Evolutionary conservation across 768 basidiomycete species (phyloP), one percentile per base, ranked within the genome.

Genomic region (Pleurotus platypus): DNA sequence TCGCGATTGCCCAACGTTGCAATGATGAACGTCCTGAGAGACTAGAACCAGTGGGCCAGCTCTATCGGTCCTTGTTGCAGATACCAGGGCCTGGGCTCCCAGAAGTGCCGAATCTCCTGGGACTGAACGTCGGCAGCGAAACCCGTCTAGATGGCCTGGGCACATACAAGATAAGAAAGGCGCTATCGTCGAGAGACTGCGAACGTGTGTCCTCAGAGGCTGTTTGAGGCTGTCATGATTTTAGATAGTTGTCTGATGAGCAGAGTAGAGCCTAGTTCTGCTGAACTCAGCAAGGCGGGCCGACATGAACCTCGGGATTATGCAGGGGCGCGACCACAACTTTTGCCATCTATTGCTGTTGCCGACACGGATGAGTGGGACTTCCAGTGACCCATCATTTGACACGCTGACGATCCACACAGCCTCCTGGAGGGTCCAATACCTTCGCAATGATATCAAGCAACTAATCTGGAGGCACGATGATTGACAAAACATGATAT

Each of bases 211-310:
- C 65, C 92, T 89, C 60, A 81, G 81, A 26, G 83, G 84, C 63
- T 85, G 87, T 53, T 94, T 91, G 22, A 93, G 75, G 67, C 91
- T 93, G 67, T 97, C 93, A 70, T 98, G 96, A 97, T 80, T 30
- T 83, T 6, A 98, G 79, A 57, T 84, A 75, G 59, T 90, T 92
- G 73, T 98, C 96, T 0, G 92, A 86, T 1, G 95, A 82, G 8
- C 18, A 18, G 18, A 18, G 18, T 18, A 18, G 18, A 35, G 30
- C 30, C 9, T 35, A 8, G 30, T 35, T 35, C 30, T 9, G 27
- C 7, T 30, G 27, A 30, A 30, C 27, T 9, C 27, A 30, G 27
- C 27, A 6, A 7, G 27, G 27, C 27, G 24, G 24, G 24, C 24
- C 24, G 27, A 30, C 9, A 5, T 6, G 8, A 6, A 30, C 6